A percentile compares a stretch with the other conserved stretches of the same genome.
phyloP scores from a whole-genome alignment of 345 rosid species.

The Schrenkiella parvula region DNA sequence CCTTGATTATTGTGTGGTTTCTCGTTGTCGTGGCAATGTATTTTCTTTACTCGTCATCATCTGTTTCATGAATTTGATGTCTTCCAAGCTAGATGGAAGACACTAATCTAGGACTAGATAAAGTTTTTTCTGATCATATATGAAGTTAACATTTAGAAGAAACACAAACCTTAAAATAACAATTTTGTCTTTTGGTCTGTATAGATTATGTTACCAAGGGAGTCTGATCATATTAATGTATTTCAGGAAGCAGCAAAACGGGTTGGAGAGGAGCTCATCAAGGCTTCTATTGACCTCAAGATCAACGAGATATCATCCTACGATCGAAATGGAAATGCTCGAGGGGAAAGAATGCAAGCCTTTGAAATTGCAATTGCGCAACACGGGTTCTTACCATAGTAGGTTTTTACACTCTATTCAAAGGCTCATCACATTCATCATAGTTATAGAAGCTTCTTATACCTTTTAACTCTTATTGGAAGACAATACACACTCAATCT shows the following conservation, averaged over 20 bases:
- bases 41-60: neutral
- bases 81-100: neutral
- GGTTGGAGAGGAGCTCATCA: conserved; percentile 80
- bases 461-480: conserved; percentile 11
- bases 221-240: conserved; percentile 1
- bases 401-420: conserved; percentile 17
- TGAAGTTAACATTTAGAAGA: neutral
- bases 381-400: conserved; percentile 66
- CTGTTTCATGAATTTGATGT: neutral
- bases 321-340: conserved; percentile 72
- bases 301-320: conserved; percentile 71
- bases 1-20: neutral
- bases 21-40: neutral
- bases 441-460: neutral
- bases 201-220: neutral
- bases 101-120: neutral
- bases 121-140: neutral
- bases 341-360: conserved; percentile 77
- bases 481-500: neutral
- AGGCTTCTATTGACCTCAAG: conserved; percentile 55
- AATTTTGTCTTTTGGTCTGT: neutral
- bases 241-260: conserved; percentile 76
- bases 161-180: neutral
- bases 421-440: neutral
- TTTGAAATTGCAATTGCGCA: conserved; percentile 66